Conservation (phyloP, 176 grass and related monocot genomes). For the Avena atlantica region DNA sequence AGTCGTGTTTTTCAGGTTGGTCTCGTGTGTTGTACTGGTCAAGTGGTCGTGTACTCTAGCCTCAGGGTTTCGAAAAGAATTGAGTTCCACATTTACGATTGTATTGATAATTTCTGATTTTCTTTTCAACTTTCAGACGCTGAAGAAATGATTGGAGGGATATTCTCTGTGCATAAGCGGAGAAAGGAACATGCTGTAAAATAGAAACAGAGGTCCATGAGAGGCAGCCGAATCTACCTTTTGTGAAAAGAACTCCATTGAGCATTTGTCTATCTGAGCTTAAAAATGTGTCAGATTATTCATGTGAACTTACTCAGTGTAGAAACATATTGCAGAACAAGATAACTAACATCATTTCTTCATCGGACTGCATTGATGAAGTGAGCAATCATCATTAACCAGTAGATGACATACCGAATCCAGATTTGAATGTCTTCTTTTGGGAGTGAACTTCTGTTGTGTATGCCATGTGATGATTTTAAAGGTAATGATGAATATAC, state of each 20-base stretch:
- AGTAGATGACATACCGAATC: background rate
- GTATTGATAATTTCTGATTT: conserved; percentile 16
- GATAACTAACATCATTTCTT: background rate
- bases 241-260: conserved; percentile 2
- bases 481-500: background rate
- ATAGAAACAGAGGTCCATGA: conserved; percentile 46
- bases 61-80: no score
- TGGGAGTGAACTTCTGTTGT: conserved; percentile 34
- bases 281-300: conserved; percentile 20
- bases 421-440: conserved; percentile 40
- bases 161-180: conserved; percentile 26
- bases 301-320: conserved; percentile 5
- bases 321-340: conserved; percentile 32
- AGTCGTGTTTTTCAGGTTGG: no score
- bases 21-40: no score
- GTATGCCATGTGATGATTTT: background rate
- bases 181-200: conserved; percentile 6
- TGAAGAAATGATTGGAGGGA: conserved; percentile 31
- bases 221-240: conserved; percentile 15
- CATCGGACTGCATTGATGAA: no score
- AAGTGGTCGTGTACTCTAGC: no score
- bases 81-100: background rate
- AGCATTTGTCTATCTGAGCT: conserved; percentile 25
- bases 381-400: no score
- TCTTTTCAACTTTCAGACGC: conserved; percentile 38